Base-by-base conservation (phyloP, 306 rosid species). In the Corylus avellana region DNA sequence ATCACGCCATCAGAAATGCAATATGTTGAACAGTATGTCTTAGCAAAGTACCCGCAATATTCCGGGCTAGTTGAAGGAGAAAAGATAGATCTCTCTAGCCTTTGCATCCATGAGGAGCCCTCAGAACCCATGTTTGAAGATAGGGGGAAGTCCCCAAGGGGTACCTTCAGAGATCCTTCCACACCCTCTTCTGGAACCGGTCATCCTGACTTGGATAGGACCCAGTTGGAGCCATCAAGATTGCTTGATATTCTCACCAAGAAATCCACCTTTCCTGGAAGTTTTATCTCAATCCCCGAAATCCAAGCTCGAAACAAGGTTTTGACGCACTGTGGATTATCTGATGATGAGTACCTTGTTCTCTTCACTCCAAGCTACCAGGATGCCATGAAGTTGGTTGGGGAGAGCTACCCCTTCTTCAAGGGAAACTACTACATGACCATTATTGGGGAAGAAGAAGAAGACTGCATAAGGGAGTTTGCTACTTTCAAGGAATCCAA, bases 1-100 rank as follows among this genome's bases (percentile, higher is more conserved):
- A 92, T 92, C 76, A 94, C 98, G 29, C 93, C 88, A 69, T 90
- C 86, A 57, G 98, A 94, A 84, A 94, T 78, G 86, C 87, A 85
- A 72, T 94, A 92, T 84, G 97, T 94, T 58, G 93, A 89, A 57
- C 85, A 92, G 54, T 94, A 94, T 81, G 96, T 94, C 12, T 78
- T 90, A 9, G 93, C 97, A 47, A 90, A 94, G 84, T 94, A 94
- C 74, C 98, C 97, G 6, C 90, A 94, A 83, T 92, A 94, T 71
- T 81, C 88, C 72, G 85, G 89, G 37, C 72, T 80, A 25, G 91
- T 83, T 55, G 90, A 83, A 68, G 92, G 87, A 58, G 88, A 88
- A 46, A 89, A 88, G n/a, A 75, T 90, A 74, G 94, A 88, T 57
- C 64, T 82, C 18, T 84, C 89, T 44, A 85, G 80, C 70, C 88